These are phyloP conservation scores for Colletotrichum sp. DNA, from an alignment of 2,329 filamentous ascomycete genomes.

Conservation along the genomic window DNA sequence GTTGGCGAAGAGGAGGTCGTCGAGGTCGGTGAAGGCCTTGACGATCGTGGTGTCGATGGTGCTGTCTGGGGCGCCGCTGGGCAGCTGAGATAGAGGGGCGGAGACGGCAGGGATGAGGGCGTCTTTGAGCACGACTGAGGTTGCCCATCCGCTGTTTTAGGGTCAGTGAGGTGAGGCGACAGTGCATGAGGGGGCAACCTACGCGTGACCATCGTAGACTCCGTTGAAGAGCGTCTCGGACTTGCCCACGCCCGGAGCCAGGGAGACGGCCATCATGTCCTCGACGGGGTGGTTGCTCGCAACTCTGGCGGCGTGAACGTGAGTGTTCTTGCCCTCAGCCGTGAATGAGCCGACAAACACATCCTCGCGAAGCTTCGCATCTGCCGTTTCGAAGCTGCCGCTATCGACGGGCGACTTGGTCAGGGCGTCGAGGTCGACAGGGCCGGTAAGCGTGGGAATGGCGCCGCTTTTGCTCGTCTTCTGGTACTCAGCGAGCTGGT, in stretches of 20 bases:
- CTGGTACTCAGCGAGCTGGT: not conserved
- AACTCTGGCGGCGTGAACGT: conserved; percentile 37
- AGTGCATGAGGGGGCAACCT: too few species aligned
- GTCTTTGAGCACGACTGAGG: conserved; percentile 42
- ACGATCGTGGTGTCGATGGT: conserved; percentile 61
- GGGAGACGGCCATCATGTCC: conserved; percentile 37
- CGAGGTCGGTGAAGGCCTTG: conserved; percentile 60
- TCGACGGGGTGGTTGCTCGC: conserved; percentile 40
- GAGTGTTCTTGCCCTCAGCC: conserved; percentile 24
- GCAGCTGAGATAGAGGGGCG: conserved; percentile 34
- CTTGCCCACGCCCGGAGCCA: conserved; percentile 33
- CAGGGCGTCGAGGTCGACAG: conserved; percentile 2
- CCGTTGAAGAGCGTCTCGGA: conserved; percentile 36
- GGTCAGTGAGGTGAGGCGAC: not conserved
- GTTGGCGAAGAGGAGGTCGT: conserved; percentile 56
- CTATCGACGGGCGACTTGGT: not conserved
- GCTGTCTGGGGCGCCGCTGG: conserved; percentile 40
- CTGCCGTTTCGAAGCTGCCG: conserved; percentile 29
- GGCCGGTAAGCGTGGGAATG: not conserved
- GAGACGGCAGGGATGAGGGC: conserved; percentile 49
- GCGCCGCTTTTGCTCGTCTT: not conserved
- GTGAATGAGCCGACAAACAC: conserved; percentile 30
- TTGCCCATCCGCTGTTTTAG: conserved; percentile 42
- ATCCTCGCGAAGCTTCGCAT: conserved; percentile 34
- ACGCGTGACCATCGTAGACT: conserved; percentile 55